phyloP scores from a whole-genome alignment of 441 rosid genomes.

The Syzygium malaccense region DNA sequence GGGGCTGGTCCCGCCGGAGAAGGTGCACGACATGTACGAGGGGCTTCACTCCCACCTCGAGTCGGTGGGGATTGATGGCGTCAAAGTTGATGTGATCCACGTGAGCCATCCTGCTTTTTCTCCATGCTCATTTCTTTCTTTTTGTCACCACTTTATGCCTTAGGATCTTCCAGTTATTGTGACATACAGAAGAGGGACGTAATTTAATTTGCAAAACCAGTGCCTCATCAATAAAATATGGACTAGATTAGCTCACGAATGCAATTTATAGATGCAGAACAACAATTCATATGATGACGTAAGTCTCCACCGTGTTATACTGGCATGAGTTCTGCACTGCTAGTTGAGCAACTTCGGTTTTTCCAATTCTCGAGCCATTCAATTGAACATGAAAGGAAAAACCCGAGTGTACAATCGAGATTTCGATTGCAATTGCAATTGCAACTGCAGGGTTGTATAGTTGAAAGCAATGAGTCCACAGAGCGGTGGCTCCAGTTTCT shows the following conservation, averaged over 20 bases:
- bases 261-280: not conserved
- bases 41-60: conserved; percentile 14
- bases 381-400: not conserved
- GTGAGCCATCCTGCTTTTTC: not conserved
- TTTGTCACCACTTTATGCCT: not conserved
- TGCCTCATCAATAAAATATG: not conserved
- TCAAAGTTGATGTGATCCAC: conserved; percentile 18
- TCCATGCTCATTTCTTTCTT: not conserved
- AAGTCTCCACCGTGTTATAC: not conserved
- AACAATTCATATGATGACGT: not conserved
- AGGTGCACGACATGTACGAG: conserved; percentile 11
- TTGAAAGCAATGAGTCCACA: not conserved
- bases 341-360: not conserved
- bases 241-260: not conserved
- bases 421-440: not conserved
- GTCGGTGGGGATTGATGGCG: conserved; percentile 14
- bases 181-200: not conserved
- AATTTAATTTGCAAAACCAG: not conserved
- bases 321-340: not conserved
- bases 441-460: not conserved
- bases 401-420: not conserved
- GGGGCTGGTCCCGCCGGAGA: conserved; percentile 16
- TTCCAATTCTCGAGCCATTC: not conserved
- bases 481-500: not conserved
- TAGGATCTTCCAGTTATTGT: not conserved